Evolutionary conservation across 2,329 filamentous ascomycete species (phyloP), one percentile per base, ranked within the genome.

Genomic region (Bipolaris bicolor): DNA sequence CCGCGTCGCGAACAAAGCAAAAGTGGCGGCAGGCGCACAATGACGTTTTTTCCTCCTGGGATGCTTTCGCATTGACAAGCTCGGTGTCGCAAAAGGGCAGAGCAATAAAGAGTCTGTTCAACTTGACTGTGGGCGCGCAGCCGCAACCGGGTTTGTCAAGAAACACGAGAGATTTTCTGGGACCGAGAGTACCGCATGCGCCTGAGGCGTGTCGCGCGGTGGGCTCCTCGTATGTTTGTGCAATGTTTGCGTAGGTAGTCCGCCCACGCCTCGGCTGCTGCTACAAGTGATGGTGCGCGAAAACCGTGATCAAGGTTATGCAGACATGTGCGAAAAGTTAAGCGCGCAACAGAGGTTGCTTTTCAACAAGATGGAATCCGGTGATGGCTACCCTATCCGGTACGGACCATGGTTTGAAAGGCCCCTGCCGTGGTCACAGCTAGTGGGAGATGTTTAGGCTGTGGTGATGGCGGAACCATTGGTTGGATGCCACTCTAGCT

Each of bases 201-300:
- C 40, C 26, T n/a, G 52, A 45, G 52, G 44, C 11, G 41, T 52
- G 36, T 48, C 43, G 50, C 50, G 49, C 20, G 53, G 55, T 39
- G 51, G 55, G 29, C 18, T 50, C 20, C 13, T 31, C 16, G 44
- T 49, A 48, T 47, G 29, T 50, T 49, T 46, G 48, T 53, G 53
- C 55, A 47, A 60, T 64, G 61, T 63, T 63, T 29, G 26, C 9
- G 26, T 29, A 58, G 54, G 53, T 69, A 60, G 62, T 60, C 57
- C 45, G 24, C 33, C 33, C 33, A 49, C 44, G 31, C 33, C 46
- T 49, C 57, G 55, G 53, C 39, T 62, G 57, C 60, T 60, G 61
- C 43, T 55, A 52, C 54, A 54, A 36, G 29, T 47, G 46, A 39
- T 41, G 39, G 33, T 36, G 39, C 49, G 45, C 18, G 41, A 20